phyloP scores from a whole-genome alignment of 441 rosid genomes.

The Bruguiera hainesii region DNA sequence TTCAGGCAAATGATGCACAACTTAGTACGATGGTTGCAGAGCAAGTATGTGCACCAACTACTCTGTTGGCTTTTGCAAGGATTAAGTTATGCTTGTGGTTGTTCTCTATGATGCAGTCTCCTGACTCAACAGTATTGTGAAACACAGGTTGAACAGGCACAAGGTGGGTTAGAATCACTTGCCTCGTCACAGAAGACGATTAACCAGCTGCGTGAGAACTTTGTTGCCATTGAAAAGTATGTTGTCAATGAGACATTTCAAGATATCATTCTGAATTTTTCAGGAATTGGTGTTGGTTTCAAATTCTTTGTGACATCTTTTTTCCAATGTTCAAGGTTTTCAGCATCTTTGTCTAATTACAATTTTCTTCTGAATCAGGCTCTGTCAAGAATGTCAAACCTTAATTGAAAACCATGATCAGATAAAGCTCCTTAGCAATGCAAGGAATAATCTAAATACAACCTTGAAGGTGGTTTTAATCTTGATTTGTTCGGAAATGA shows the following conservation, averaged over 20 bases:
- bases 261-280: not conserved
- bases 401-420: constrained; percentile 98
- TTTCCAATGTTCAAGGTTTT: not conserved
- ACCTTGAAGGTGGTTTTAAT: constrained; percentile 69
- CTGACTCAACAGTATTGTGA: not conserved
- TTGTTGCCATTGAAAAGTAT: constrained; percentile 79
- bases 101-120: constrained; percentile 1
- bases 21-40: constrained; percentile 99
- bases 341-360: not conserved
- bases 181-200: constrained; percentile 71
- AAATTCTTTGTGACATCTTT: not conserved
- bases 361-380: constrained; percentile 42
- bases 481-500: constrained; percentile 1
- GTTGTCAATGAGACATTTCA: constrained; percentile 16
- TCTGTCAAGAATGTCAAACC: constrained; percentile 94
- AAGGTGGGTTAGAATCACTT: constrained; percentile 79
- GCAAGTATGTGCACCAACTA: constrained; percentile 47
- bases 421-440: constrained; percentile 95
- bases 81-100: not conserved
- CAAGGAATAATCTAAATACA: constrained; percentile 84
- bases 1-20: constrained; percentile 94
- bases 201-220: constrained; percentile 70
- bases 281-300: not conserved
- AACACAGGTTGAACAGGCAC: constrained; percentile 86
- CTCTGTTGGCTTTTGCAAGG: not conserved